A percentile compares a stretch with the other conserved stretches of the same genome.
These are phyloP conservation scores for Juglanconis oblonga DNA, from an alignment of 2,329 filamentous ascomycete genomes.

Conservation along the genomic window DNA sequence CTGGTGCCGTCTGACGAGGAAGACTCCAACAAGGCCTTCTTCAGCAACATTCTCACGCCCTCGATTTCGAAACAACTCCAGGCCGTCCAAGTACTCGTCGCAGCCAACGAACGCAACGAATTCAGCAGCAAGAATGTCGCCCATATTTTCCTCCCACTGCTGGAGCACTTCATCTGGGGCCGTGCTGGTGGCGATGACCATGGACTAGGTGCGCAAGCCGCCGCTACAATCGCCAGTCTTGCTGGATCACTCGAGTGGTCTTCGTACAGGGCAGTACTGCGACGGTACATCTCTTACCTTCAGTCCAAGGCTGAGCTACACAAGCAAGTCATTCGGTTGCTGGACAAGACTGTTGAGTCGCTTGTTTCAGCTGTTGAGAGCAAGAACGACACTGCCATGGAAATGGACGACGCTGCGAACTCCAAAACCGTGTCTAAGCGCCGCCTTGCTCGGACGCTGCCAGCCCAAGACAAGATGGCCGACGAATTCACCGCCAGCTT, in stretches of 20 bases:
- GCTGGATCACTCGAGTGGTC: slow-evolving; percentile 81
- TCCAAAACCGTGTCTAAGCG: slow-evolving; percentile 22
- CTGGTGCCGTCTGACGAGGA: slow-evolving; percentile 64
- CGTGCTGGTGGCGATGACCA: slow-evolving; percentile 73
- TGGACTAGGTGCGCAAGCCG: slow-evolving; percentile 81
- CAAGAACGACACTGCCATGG: slow-evolving; percentile 35
- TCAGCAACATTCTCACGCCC: slow-evolving; percentile 87
- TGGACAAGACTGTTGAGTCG: slow-evolving; percentile 79
- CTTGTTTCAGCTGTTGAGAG: slow-evolving; percentile 53
- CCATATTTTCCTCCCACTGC: slow-evolving; percentile 83
- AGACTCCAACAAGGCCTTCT: slow-evolving; percentile 72
- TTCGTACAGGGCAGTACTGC: slow-evolving; percentile 81
- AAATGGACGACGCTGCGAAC: slow-evolving; percentile 34
- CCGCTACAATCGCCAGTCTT: slow-evolving; percentile 73
- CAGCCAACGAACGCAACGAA: slow-evolving; percentile 60
- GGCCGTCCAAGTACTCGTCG: slow-evolving; percentile 73
- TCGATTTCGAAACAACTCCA: slow-evolving; percentile 82
- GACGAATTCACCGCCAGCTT: slow-evolving; percentile 73
- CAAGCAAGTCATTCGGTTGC: slow-evolving; percentile 79
- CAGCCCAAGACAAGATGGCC: slow-evolving; percentile 63
- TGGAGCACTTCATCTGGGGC: slow-evolving; percentile 93
- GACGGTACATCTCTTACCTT: slow-evolving; percentile 80
- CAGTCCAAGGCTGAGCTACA: slow-evolving; percentile 76
- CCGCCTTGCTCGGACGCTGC: slow-evolving; percentile 63
- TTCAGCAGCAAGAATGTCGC: slow-evolving; percentile 76